Base-by-base conservation (phyloP, 345 rosid species). In the Salix brachista region DNA sequence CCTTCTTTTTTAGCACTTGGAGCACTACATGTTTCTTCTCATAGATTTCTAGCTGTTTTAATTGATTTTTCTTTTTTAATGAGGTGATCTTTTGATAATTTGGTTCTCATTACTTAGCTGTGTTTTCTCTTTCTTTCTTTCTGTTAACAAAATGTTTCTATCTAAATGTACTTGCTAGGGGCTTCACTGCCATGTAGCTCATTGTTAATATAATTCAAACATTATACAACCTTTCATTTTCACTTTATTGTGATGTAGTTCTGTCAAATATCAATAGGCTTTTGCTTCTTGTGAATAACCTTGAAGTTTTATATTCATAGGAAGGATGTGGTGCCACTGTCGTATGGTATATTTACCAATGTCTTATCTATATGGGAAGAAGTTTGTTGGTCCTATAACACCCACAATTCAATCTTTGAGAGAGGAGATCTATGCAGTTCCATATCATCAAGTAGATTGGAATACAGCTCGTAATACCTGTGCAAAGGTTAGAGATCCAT, bases 261-360 rank as follows among this genome's bases (percentile, higher is more conserved):
- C 6, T 46, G 50, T 46, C 50, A 46, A 46, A 14, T 46, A 3
- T 46, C 5, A 46, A 46, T 46, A 46, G 17, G 50, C 50, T 46
- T 46, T 46, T 46, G 18, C 18, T 46, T 46, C 18, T 13, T 46
- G 50, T 46, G 18, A 13, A 16, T 14, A 46, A 13, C 17, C 50
- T 46, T 3, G 18, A 13, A 46, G 50, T 46, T 46, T 46, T 13
- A 13, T 46, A 46, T 46, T 46, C 50, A 46, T 89, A 95, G 99
- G 99, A 84, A 91, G 98, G 87, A 96, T 96, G 96, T 96, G 99
- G 97, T 91, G 98, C 79, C 97, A 93, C 80, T 96, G 99, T 80
- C 91, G 97, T 81, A 96, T 96, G 99, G 99, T 96, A 37, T 96
- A 93, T 91, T 80, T 95, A 87, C 99, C 99, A 0, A 95, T 93